phyloP scores from a whole-genome alignment of 192 early-diverging fungal species.

The Entomortierella chlamydospora region DNA sequence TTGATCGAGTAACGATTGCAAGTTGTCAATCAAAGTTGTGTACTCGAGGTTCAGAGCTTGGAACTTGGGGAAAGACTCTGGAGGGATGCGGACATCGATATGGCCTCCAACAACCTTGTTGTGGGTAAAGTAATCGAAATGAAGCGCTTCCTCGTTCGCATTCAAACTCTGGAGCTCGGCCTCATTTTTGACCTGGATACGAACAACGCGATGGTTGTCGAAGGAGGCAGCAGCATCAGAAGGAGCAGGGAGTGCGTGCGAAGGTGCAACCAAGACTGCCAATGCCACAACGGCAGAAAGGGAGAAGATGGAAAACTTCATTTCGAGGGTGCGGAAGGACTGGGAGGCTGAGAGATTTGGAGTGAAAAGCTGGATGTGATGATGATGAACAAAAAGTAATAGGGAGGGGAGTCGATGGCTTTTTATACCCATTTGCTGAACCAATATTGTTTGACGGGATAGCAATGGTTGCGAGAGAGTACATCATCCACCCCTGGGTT shows the following conservation, averaged over 20 bases:
- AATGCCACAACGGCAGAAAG: slow-evolving; percentile 42
- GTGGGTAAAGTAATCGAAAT: slow-evolving; percentile 46
- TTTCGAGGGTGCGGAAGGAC: neutral
- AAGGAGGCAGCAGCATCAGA: slow-evolving; percentile 19
- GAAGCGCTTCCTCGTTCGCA: slow-evolving; percentile 16
- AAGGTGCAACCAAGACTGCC: slow-evolving; percentile 4
- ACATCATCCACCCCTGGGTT: neutral
- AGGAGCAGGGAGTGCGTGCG: neutral
- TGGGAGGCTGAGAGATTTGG: neutral
- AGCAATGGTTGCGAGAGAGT: neutral
- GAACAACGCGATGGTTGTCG: slow-evolving; percentile 54
- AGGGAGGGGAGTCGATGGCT: no score
- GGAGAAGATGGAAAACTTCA: slow-evolving; percentile 37
- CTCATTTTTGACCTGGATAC: slow-evolving; percentile 45
- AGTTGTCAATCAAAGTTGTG: slow-evolving; percentile 54
- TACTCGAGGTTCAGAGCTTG: slow-evolving; percentile 39
- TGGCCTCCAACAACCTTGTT: slow-evolving; percentile 38
- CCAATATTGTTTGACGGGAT: no score
- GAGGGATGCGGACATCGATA: slow-evolving; percentile 52
- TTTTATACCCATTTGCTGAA: no score
- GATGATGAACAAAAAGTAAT: no score
- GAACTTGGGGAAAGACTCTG: slow-evolving; percentile 35
- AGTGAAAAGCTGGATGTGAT: no score
- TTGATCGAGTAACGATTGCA: slow-evolving; percentile 59
- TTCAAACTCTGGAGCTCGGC: slow-evolving; percentile 33